These are phyloP conservation scores for Globisporangium barbulae DNA, from an alignment of 352 stramenopile species.

Conservation along the genomic window DNA sequence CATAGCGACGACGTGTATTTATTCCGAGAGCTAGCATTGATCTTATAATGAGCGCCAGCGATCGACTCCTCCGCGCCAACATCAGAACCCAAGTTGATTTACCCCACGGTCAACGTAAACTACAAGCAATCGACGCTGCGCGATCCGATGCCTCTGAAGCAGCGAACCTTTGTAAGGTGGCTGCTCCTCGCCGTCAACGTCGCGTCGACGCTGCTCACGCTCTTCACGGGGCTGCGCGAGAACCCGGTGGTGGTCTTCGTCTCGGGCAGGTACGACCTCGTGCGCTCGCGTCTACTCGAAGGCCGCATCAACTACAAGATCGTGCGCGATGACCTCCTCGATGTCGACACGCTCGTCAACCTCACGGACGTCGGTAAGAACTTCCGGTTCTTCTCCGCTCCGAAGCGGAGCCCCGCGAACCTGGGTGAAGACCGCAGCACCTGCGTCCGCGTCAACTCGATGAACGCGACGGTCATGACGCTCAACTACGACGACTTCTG, in stretches of 20 bases:
- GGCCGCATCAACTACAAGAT: conserved; percentile 24
- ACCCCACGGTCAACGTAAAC: too few relatives aligned
- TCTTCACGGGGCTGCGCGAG: not conserved
- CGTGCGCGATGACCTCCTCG: conserved; percentile 13
- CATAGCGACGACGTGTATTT: too few relatives aligned
- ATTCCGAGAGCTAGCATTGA: too few relatives aligned
- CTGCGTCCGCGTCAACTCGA: conserved; percentile 33
- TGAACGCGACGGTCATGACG: conserved; percentile 26
- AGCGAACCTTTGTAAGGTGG: too few relatives aligned
- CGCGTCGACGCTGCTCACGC: not conserved
- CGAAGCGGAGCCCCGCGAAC: conserved; percentile 25
- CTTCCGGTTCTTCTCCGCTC: conserved; percentile 23
- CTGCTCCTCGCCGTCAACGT: conserved; percentile 2
- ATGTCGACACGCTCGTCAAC: conserved; percentile 10
- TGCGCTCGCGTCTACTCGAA: conserved; percentile 15
- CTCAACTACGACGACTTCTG: conserved; percentile 41
- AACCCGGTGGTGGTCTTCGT: not conserved
- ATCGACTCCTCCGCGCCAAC: too few relatives aligned
- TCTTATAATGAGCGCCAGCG: too few relatives aligned
- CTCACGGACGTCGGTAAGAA: conserved; percentile 16
- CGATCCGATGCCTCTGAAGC: too few relatives aligned
- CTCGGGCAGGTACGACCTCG: not conserved
- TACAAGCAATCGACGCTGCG: too few relatives aligned
- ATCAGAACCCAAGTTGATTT: too few relatives aligned
- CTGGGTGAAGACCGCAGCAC: conserved; percentile 32